Percentiles rank a stretch among this genome's conserved stretches.
Evolutionary conservation across 306 rosid genomes (phyloP).

Genomic region (Crataegus laevigata): DNA sequence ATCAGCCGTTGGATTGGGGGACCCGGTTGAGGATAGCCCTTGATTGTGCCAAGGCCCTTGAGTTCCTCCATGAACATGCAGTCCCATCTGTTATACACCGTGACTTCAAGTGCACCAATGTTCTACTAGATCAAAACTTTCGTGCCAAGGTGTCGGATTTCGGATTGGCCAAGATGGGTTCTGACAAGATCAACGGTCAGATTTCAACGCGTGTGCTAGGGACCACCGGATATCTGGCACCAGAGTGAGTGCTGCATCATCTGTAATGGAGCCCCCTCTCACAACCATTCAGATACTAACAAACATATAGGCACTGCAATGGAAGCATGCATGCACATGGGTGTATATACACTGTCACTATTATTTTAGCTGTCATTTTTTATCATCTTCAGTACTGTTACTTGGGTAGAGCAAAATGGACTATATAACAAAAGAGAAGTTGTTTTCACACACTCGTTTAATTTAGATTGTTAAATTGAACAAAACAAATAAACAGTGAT

Average conservation of each 20-base stretch:
- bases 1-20: slow-evolving; percentile 78
- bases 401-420: neutral
- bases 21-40: slow-evolving; percentile 88
- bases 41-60: slow-evolving; percentile 88
- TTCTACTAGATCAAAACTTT: slow-evolving; percentile 65
- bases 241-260: slow-evolving; percentile 70
- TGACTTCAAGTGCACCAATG: slow-evolving; percentile 72
- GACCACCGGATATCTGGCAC: slow-evolving; percentile 97
- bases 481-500: no score
- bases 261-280: slow-evolving; percentile 20
- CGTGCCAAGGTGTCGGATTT: slow-evolving; percentile 87
- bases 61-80: slow-evolving; percentile 79
- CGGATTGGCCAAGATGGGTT: slow-evolving; percentile 82
- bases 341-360: slow-evolving; percentile 25
- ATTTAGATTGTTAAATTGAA: no score
- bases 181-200: slow-evolving; percentile 77
- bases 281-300: slow-evolving; percentile 12
- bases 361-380: slow-evolving; percentile 38
- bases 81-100: slow-evolving; percentile 77
- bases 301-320: slow-evolving; percentile 21
- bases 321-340: slow-evolving; percentile 40
- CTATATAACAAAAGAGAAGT: no score
- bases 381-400: neutral
- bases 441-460: no score
- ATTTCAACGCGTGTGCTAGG: slow-evolving; percentile 77